Evolutionary conservation across 805 yeast genomes (phyloP).

Genomic region (Kazachstania martiniae): DNA sequence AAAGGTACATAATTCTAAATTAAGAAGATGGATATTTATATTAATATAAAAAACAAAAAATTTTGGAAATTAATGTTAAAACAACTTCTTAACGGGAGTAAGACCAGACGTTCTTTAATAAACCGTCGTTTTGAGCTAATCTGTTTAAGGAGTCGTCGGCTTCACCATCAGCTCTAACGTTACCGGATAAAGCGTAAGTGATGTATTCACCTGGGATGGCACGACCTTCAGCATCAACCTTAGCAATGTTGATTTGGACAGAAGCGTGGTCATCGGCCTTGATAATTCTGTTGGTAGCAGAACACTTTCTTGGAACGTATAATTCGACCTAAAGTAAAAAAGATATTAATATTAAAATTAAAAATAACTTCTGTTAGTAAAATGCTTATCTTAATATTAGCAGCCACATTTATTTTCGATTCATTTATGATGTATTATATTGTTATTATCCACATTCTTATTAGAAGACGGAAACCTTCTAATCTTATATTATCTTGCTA

Average conservation of each 20-base stretch:
- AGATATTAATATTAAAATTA: background rate
- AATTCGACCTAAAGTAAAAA: conserved; percentile 71
- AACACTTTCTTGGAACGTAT: conserved; percentile 99
- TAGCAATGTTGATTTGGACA: conserved; percentile 97
- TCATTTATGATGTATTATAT: too few relatives aligned
- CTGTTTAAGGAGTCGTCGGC: conserved; percentile 99
- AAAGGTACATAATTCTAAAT: too few relatives aligned
- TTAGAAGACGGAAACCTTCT: too few relatives aligned
- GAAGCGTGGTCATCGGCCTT: conserved; percentile 99
- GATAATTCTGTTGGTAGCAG: conserved; percentile 99
- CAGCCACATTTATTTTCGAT: too few relatives aligned
- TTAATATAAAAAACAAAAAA: background rate
- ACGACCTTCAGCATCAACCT: conserved; percentile 94
- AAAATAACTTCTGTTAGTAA: background rate
- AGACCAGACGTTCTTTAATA: conserved; percentile 91
- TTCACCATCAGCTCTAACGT: conserved; percentile 98
- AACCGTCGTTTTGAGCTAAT: conserved; percentile 97
- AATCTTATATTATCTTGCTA: too few relatives aligned
- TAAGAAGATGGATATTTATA: background rate
- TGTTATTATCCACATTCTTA: too few relatives aligned
- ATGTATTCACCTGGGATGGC: conserved; percentile 82
- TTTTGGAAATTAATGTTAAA: background rate
- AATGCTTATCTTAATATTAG: too few relatives aligned
- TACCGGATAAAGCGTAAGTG: conserved; percentile 95
- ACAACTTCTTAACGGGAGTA: conserved; percentile 68